Evolutionary conservation across 129 eudicot species (phyloP).

Genomic region (Lonicera japonica): DNA sequence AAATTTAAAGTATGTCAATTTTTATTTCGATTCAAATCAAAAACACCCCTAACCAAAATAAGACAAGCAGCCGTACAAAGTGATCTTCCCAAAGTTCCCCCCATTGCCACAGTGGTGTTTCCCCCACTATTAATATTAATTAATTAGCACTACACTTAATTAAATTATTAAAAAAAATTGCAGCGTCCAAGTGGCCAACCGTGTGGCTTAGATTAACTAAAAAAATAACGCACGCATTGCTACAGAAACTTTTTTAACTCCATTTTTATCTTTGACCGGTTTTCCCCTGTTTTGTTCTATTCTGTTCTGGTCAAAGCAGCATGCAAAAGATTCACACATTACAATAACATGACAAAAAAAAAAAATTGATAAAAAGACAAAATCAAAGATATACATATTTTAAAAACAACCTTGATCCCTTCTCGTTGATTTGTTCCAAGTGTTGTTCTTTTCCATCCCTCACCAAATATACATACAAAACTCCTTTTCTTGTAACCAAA

Average conservation of each 20-base stretch:
- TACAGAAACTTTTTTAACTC: background rate
- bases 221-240: conserved; percentile 20
- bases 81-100: conserved; percentile 2
- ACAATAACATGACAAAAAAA: background rate
- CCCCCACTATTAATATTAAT: background rate
- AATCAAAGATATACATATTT: no score
- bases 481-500: no score
- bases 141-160: background rate
- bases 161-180: no score
- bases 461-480: no score
- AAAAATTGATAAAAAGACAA: no score
- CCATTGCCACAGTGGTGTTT: background rate
- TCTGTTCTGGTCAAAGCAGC: conserved; percentile 6
- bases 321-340: background rate
- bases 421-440: no score
- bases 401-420: no score
- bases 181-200: conserved; percentile 21
- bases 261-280: conserved; percentile 21
- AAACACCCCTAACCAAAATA: no score
- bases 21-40: no score
- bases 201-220: conserved; percentile 25
- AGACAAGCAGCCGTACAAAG: conserved; percentile 7
- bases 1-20: no score
- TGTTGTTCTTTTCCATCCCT: no score
- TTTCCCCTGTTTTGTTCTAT: background rate